phyloP scores from a whole-genome alignment of 1,139 yeast species.

The Spathaspora jeffriesii region DNA sequence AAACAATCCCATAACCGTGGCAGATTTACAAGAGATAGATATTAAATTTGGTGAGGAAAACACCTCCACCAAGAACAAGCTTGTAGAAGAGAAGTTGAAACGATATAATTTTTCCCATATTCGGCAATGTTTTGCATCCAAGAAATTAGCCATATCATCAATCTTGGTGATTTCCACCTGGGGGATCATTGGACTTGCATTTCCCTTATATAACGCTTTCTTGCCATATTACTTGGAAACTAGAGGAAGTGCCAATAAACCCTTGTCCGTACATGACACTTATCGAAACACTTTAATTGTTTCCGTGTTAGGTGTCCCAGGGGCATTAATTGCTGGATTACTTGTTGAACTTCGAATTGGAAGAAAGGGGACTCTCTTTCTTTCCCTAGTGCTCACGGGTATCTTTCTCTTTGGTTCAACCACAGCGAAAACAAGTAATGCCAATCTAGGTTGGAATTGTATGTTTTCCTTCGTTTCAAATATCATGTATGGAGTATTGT shows the following conservation, averaged over 20 bases:
- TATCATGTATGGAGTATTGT: conserved; percentile 46
- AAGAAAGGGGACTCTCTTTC: conserved; percentile 38
- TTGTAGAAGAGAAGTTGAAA: conserved; percentile 24
- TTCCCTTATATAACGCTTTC: conserved; percentile 47
- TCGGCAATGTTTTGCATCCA: conserved; percentile 35
- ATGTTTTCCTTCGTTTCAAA: conserved; percentile 41
- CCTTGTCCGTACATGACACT: conserved; percentile 34
- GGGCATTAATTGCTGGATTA: conserved; percentile 39
- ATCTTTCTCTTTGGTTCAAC: conserved; percentile 41
- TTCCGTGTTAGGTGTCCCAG: conserved; percentile 44
- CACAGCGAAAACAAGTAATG: conserved; percentile 39
- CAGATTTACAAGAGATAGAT: conserved; percentile 31
- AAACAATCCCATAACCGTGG: conserved; percentile 25
- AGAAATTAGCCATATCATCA: conserved; percentile 32
- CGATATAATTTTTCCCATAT: conserved; percentile 33
- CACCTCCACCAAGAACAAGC: conserved; percentile 13
- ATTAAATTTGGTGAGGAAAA: conserved; percentile 14
- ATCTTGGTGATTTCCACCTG: conserved; percentile 36
- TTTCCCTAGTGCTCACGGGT: conserved; percentile 37
- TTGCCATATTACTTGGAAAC: conserved; percentile 39
- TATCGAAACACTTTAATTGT: conserved; percentile 42
- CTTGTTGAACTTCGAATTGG: conserved; percentile 41
- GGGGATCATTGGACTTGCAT: conserved; percentile 48
- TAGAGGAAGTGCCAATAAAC: conserved; percentile 30
- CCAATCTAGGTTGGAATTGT: conserved; percentile 46